phyloP scores from a whole-genome alignment of 306 rosid species.

The Castanea crenata region DNA sequence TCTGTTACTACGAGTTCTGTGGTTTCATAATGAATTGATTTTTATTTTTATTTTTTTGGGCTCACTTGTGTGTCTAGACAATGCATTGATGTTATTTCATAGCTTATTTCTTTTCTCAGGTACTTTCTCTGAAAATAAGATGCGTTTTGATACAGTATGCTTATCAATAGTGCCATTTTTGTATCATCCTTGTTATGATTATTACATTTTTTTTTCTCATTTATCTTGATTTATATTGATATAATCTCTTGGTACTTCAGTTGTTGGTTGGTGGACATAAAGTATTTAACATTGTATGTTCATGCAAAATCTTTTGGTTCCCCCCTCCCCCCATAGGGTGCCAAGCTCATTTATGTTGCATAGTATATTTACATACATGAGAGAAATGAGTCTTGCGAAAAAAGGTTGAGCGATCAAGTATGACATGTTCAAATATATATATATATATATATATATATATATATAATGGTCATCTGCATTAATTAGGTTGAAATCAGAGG shows the following conservation, averaged over 20 bases:
- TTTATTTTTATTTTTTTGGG: no score
- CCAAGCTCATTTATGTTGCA: background rate
- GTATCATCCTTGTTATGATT: background rate
- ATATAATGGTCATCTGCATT: background rate
- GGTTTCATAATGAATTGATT: background rate
- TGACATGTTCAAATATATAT: background rate
- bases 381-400: background rate
- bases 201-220: background rate
- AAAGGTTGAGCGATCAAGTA: background rate
- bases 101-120: background rate
- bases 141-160: background rate
- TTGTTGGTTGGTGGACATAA: background rate
- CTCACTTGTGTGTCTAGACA: background rate
- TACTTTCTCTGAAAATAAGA: background rate
- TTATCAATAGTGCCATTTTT: background rate
- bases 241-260: background rate
- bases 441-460: background rate
- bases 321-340: background rate
- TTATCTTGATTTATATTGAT: no score
- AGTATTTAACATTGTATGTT: background rate
- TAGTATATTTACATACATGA: background rate
- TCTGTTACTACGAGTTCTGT: conserved; percentile 24
- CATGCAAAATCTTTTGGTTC: background rate
- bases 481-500: background rate
- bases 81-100: background rate